These are phyloP conservation scores for Heritiera fomes DNA, from an alignment of 345 rosid genomes.

Conservation along the genomic window DNA sequence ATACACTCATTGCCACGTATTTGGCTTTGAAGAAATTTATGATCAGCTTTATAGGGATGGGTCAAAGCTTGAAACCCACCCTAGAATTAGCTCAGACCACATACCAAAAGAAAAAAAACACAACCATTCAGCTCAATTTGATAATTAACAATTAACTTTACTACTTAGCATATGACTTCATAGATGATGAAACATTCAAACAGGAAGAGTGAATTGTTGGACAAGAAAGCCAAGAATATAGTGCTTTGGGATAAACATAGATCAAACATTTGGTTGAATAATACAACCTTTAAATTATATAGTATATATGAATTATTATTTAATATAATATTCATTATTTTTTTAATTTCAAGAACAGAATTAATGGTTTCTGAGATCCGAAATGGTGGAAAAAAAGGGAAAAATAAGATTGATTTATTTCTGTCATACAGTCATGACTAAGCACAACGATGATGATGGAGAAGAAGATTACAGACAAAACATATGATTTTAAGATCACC, in stretches of 20 bases:
- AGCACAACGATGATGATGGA: background rate
- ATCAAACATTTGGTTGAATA: background rate
- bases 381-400: background rate
- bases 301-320: too few relatives aligned
- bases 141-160: too few relatives aligned
- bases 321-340: too few relatives aligned
- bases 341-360: too few relatives aligned
- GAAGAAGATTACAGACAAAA: background rate
- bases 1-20: conserved; percentile 26
- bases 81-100: background rate
- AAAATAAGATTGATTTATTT: background rate
- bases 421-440: conserved; percentile 21
- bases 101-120: too few relatives aligned
- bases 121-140: background rate
- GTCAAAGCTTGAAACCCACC: background rate
- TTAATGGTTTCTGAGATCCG: background rate
- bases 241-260: background rate
- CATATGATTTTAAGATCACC: conserved; percentile 22
- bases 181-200: too few relatives aligned
- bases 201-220: background rate
- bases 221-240: too few relatives aligned
- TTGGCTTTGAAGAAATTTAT: background rate
- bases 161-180: background rate
- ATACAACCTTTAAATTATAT: background rate
- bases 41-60: background rate